Base-by-base conservation (phyloP, 2,329 filamentous ascomycete species). In the Cadophora luteo-olivacea region DNA sequence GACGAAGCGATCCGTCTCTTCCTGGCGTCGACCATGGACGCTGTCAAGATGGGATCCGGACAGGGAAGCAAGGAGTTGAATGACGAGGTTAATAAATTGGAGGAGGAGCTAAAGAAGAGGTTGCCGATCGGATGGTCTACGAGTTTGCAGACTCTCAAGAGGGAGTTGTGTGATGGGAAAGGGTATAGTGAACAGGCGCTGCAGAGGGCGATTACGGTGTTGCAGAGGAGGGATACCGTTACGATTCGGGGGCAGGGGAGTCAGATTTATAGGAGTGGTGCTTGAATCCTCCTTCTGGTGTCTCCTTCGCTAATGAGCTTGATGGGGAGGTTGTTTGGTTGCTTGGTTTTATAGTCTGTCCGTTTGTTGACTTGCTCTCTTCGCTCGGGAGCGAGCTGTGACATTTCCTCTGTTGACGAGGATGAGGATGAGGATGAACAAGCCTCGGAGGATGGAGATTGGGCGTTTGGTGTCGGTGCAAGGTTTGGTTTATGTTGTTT, bases 1-100 rank as follows among this genome's bases (percentile, higher is more conserved):
- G 95, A 99, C 77, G 96, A 99, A 82, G 96, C 96, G 2, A 99
- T 99, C 76, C 91, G 96, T 0, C 87, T 99, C 19, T 99, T 99
- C 89, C 84, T 99, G 36, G 96, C 94, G 72, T 94, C 91, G 3
- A 99, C 96, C 67, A 98, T 99, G 96, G 95, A 99, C 77, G 96
- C 96, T 8, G 94, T 98, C 67, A 95, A 93, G 69, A 93, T 97
- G 76, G 95, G 94, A 69, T 91, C 92, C 73, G 92, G 91, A 72
- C 88, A 92, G 74, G 93, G 92, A 48, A 94, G 90, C 77, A 91
- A 93, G 71, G 95, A 98, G 81, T 84, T 98, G 66, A 95, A 97
- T 80, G 93, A 97, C 62, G 96, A 98, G 79, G 92, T 93, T 6
- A 85, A 86, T 73, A 93, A 93, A 75, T 88, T 98, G 5, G 96